phyloP scores from a whole-genome alignment of 2,329 filamentous ascomycete species.

The Fonsecaea nubica region DNA sequence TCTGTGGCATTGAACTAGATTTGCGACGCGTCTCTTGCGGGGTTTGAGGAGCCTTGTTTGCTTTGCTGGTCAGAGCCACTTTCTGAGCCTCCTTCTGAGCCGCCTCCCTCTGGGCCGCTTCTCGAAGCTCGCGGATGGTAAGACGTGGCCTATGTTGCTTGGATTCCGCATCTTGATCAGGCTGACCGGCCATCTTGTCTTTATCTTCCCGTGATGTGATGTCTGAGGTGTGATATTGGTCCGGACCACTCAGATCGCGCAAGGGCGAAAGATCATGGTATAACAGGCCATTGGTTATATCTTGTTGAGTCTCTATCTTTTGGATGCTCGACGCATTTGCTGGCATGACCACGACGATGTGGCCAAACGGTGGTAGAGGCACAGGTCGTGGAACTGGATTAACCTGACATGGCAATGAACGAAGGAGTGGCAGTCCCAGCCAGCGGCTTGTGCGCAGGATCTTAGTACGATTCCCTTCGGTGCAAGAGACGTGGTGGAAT shows the following conservation, averaged over 20 bases:
- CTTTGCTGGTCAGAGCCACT: constrained; percentile 12
- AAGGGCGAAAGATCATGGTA: neutral
- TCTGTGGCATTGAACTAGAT: constrained; percentile 37
- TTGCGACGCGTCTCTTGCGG: constrained; percentile 7
- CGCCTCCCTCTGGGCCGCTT: constrained; percentile 26
- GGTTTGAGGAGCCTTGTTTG: constrained; percentile 2
- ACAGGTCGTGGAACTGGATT: neutral
- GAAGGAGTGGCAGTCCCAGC: neutral
- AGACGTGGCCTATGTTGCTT: constrained; percentile 24
- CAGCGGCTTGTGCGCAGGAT: neutral
- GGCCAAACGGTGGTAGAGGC: neutral
- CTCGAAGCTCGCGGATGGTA: constrained; percentile 30
- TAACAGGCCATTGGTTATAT: neutral
- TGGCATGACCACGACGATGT: neutral
- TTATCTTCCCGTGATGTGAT: neutral
- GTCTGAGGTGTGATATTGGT: neutral
- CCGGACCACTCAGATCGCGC: neutral
- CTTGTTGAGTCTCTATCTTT: neutral
- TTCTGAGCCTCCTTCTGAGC: constrained; percentile 11
- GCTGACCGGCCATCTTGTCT: neutral
- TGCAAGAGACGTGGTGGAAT: neutral
- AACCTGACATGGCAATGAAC: neutral
- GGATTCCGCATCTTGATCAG: neutral
- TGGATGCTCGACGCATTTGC: neutral
- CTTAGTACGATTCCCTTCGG: neutral